phyloP scores from a whole-genome alignment of 2,329 filamentous ascomycete species.

The Hypomyces rosellus region DNA sequence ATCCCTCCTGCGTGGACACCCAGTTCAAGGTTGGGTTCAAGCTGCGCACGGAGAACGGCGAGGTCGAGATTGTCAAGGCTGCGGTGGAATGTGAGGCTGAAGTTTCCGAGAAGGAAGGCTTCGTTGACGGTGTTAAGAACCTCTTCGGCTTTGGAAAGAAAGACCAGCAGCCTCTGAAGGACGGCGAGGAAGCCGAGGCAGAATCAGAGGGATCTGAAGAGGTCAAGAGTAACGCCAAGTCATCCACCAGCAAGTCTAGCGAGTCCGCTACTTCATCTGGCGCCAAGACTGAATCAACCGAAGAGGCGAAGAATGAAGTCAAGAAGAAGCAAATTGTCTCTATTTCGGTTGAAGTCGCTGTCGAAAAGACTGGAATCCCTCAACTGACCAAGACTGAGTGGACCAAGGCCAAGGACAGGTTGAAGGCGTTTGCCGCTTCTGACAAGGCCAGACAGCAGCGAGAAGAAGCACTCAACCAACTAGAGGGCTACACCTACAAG shows the following conservation, averaged over 20 bases:
- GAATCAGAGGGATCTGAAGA: conserved; percentile 31
- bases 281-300: conserved; percentile 34
- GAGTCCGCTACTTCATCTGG: conserved; percentile 22
- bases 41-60: conserved; percentile 65
- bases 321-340: conserved; percentile 55
- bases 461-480: conserved; percentile 83
- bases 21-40: conserved; percentile 73
- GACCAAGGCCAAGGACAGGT: conserved; percentile 56
- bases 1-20: conserved; percentile 63
- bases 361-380: conserved; percentile 46
- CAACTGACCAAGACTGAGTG: conserved; percentile 43
- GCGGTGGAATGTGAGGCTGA: conserved; percentile 81
- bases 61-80: conserved; percentile 75
- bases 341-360: conserved; percentile 44
- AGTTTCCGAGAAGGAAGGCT: conserved; percentile 62
- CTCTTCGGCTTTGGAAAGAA: conserved; percentile 93
- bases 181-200: conserved; percentile 42
- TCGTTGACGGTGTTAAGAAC: conserved; percentile 93
- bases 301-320: conserved; percentile 44
- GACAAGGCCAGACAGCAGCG: conserved; percentile 66
- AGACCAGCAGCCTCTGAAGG: conserved; percentile 68
- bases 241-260: conserved; percentile 17
- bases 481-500: conserved; percentile 92
- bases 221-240: conserved; percentile 34
- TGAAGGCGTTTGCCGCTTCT: conserved; percentile 79